Base-by-base conservation (phyloP, 441 rosid genomes). In the Brassica hybrid region DNA sequence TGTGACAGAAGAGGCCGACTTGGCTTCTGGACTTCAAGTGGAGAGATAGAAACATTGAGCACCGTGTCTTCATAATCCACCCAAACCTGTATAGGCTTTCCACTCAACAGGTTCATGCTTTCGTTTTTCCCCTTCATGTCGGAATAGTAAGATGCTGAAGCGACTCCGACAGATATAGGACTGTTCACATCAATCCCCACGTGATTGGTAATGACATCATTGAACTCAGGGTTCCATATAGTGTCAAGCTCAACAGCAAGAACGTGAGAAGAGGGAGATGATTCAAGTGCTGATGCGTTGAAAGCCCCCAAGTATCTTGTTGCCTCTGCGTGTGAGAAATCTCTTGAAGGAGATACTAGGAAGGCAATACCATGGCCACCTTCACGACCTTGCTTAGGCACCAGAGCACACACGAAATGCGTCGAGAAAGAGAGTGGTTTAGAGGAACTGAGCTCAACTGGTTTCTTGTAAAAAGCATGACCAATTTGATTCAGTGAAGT, bases 321-420 rank as follows among this genome's bases (percentile, higher is more conserved):
- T 1, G 86, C 23, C 5, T 5, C 21, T 27, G 83, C 82, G 5
- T 80, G 80, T 0, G 90, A 81, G 63, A 86, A 78, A 16, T 79
- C 86, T 57, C 41, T 77, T 4, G 77, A 75, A n/a, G 92, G 90
- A 11, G 91, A 67, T 3, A 88, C 36, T 64, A 85, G 85, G 23
- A 91, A 88, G n/a, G 89, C 85, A 41, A 91, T 69, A 6, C 92
- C 94, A 14, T 87, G 88, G 38, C 84, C 86, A 3, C 84, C 25
- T 61, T 83, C 60, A 50, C 0, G n/a, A 7, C 69, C 54, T 41
- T 23, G 36, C 62, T 82, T 56, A 4, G 90, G 63, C n/a, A 65
- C 43, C 65, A 88, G 79, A 14, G 84, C 85, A 30, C 86, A 88
- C 58, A 86, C 84, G 18, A 85, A 88, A 41, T 84, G 71, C 1